These are phyloP conservation scores for Chalciporus sp. DNA, from an alignment of 1,284 basidiomycete genomes.

Conservation along the genomic window DNA sequence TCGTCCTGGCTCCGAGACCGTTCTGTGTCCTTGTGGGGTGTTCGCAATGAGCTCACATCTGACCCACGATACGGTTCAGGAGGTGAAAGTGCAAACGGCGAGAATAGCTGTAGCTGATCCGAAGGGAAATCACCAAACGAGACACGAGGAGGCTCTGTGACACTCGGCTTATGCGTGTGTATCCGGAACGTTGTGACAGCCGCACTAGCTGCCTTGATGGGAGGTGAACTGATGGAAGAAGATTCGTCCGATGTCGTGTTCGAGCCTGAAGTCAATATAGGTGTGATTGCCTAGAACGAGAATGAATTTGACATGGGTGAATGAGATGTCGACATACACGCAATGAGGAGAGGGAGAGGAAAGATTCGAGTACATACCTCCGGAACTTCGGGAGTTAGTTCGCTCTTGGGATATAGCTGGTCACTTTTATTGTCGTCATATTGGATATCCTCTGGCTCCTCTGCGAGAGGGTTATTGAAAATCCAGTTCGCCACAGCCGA, in stretches of 20 bases:
- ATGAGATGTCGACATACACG: not conserved
- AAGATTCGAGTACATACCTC: conserved; percentile 20
- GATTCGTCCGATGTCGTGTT: conserved; percentile 37
- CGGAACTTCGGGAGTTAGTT: conserved; percentile 7
- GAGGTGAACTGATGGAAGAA: conserved; percentile 30
- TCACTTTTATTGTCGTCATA: conserved; percentile 1
- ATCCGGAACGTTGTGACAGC: conserved; percentile 17
- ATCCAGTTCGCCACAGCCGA: conserved; percentile 66
- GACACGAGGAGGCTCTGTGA: conserved; percentile 32
- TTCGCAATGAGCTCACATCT: conserved; percentile 1
- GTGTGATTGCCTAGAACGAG: conserved; percentile 25
- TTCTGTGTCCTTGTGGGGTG: conserved; percentile 11
- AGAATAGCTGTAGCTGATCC: conserved; percentile 32
- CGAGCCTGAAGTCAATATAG: conserved; percentile 29
- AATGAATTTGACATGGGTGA: conserved; percentile 13
- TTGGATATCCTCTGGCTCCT: conserved; percentile 47
- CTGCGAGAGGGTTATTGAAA: conserved; percentile 57
- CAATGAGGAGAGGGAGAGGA: not conserved
- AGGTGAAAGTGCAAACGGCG: conserved; percentile 21
- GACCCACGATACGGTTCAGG: conserved; percentile 2
- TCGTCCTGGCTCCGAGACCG: conserved; percentile 28
- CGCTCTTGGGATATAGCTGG: conserved; percentile 2
- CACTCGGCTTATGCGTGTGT: conserved; percentile 31
- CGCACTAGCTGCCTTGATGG: conserved; percentile 19
- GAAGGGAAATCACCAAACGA: conserved; percentile 33